Base-by-base conservation (phyloP, 371 early-diverging fungal species). In the Syncephalastrum racemosum region DNA sequence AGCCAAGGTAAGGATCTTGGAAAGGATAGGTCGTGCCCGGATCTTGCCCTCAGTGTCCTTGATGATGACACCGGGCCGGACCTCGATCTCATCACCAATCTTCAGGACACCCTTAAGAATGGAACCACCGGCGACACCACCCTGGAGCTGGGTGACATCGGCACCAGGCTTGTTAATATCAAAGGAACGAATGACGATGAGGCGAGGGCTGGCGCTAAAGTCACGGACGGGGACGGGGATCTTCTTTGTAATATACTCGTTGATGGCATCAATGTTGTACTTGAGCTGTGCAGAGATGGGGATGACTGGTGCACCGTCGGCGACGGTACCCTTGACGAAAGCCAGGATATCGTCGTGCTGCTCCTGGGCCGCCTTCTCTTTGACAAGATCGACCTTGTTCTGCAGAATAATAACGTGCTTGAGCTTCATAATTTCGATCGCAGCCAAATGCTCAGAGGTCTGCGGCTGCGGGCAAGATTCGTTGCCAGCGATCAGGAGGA, bases 381-480 rank as follows among this genome's bases (percentile, higher is more conserved):
- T 95, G 73, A 99, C 91, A 67, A 99, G 75, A 82, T 99, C 99
- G 43, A 99, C 93, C 84, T 99, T 99, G 86, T 99, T 99, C 79
- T 99, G 99, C 49, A 99, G 83, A 70, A 99, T 96, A 45, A 99
- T 93, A 59, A 99, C 93, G 76, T 99, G 90, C 62, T 97, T 77
- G 49, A 99, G 84, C 84, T 97, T 91, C 98, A 99, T 99, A 63
- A 99, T 99, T 81, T 99, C 99, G 62, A 99, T 95, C 48, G 99
- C 99, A 63, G 99, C 99, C 72, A 99, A 83, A 82, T 99, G 99
- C 80, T 99, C 99, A 22, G 90, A 89, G 23, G 99, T 99, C 81
- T 99, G 99, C 20, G 99, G 99, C 82, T 99, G 99, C 41, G 99
- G 99, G 84, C 99, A 99, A 12, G 91, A 87, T 85, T 99, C 99